These are phyloP conservation scores for Rubus idaeus DNA, from an alignment of 306 rosid genomes.

Conservation along the genomic window DNA sequence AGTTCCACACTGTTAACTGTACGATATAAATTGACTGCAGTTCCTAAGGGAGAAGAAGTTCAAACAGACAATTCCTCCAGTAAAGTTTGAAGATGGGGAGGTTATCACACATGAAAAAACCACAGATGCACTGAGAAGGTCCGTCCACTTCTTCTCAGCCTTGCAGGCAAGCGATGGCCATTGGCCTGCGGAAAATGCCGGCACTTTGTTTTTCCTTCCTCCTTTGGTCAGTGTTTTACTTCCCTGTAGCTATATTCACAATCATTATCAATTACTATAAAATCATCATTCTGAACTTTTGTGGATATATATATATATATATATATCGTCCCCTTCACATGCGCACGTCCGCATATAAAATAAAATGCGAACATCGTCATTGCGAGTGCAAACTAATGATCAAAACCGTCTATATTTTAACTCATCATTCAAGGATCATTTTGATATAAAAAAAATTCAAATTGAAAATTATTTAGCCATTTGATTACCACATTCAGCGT, in stretches of 20 bases:
- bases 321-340: too few species aligned
- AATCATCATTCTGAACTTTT: too few species aligned
- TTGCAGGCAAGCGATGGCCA: constrained; percentile 73
- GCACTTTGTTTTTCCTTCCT: constrained; percentile 69
- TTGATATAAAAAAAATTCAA: too few species aligned
- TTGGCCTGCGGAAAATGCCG: constrained; percentile 79
- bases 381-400: too few species aligned
- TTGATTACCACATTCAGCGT: too few species aligned
- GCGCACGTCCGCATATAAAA: too few species aligned
- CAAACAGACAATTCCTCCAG: constrained; percentile 43
- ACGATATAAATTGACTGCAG: constrained; percentile 13
- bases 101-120: constrained; percentile 40
- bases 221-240: constrained; percentile 50
- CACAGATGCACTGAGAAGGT: constrained; percentile 37
- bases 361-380: too few species aligned
- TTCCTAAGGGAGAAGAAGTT: constrained; percentile 54
- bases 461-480: too few species aligned
- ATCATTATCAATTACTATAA: not conserved
- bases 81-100: constrained; percentile 54
- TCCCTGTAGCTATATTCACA: not conserved
- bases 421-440: too few species aligned
- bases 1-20: not conserved
- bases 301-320: not conserved
- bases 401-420: too few species aligned
- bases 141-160: constrained; percentile 42